Percentiles rank a stretch among this genome's conserved stretches.
These are phyloP conservation scores for Didymella pomorum DNA, from an alignment of 2,329 filamentous ascomycete species.

Conservation along the genomic window DNA sequence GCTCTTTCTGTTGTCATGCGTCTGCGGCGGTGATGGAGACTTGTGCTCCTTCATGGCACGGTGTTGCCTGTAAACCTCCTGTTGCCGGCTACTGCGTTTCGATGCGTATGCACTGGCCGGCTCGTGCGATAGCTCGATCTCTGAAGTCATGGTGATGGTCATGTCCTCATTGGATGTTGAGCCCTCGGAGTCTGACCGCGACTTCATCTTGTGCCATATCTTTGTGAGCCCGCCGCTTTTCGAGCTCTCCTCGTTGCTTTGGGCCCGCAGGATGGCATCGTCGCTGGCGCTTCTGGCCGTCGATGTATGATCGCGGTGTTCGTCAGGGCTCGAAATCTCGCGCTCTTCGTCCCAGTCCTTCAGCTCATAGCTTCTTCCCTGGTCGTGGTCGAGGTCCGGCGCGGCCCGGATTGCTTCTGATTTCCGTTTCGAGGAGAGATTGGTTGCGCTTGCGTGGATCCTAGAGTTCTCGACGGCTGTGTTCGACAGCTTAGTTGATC, in stretches of 20 bases:
- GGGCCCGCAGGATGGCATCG: constrained; percentile 19
- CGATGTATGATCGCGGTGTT: neutral
- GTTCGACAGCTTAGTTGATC: constrained; percentile 8
- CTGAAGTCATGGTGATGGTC: constrained; percentile 32
- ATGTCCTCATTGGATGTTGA: constrained; percentile 20
- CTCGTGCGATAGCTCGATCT: constrained; percentile 28
- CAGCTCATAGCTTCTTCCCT: constrained; percentile 34
- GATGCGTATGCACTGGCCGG: constrained; percentile 13
- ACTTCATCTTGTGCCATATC: constrained; percentile 27
- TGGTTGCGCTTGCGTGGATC: constrained; percentile 11
- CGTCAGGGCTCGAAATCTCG: constrained; percentile 4
- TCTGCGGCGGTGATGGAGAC: neutral
- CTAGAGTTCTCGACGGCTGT: constrained; percentile 5
- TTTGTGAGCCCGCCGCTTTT: neutral
- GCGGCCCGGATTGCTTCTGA: constrained; percentile 23
- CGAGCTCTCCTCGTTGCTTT: constrained; percentile 2
- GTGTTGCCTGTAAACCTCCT: constrained; percentile 6
- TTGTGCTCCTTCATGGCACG: constrained; percentile 7
- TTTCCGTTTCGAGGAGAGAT: constrained; percentile 23
- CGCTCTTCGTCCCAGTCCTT: constrained; percentile 32
- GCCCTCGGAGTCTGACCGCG: neutral
- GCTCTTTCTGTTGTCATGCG: neutral
- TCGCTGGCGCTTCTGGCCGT: constrained; percentile 14
- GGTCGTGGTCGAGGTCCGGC: constrained; percentile 25
- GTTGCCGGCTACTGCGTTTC: constrained; percentile 3